A percentile compares a stretch with the other conserved stretches of the same genome.
Evolutionary conservation across 768 basidiomycete genomes (phyloP).

Genomic region (Lentinula raphanica): DNA sequence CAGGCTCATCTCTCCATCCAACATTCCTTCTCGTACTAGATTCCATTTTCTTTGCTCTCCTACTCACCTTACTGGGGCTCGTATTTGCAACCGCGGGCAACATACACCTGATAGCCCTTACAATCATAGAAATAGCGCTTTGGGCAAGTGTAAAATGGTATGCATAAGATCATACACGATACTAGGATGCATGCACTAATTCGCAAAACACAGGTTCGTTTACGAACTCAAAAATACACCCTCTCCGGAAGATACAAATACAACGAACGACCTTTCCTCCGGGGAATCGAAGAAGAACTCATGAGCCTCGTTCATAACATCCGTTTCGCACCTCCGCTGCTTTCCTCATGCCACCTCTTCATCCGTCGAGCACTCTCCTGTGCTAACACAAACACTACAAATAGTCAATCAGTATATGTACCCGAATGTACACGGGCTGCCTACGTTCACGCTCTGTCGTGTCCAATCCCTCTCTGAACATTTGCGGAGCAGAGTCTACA

Average conservation of each 20-base stretch:
- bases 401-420: not conserved
- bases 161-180: no score
- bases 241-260: conserved; percentile 7
- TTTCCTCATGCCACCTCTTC: conserved; percentile 80
- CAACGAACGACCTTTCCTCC: conserved; percentile 9
- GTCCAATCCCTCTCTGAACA: conserved; percentile 88
- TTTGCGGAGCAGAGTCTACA: conserved; percentile 48
- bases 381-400: conserved; percentile 75
- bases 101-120: conserved; percentile 61
- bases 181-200: no score
- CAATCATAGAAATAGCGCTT: conserved; percentile 58
- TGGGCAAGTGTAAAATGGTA: conserved; percentile 85
- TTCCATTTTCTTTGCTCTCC: conserved; percentile 50
- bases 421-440: conserved; percentile 21
- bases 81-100: conserved; percentile 60
- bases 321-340: conserved; percentile 41
- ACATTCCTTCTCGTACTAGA: conserved; percentile 63
- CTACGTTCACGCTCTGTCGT: conserved; percentile 88
- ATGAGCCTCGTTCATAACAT: conserved; percentile 11
- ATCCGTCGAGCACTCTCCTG: conserved; percentile 76
- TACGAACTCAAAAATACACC: conserved; percentile 48
- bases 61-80: conserved; percentile 55
- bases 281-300: conserved; percentile 26
- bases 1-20: conserved; percentile 74
- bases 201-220: conserved; percentile 53